phyloP scores from a whole-genome alignment of 305 asterid genomes.

The Fraxinus latifolia region DNA sequence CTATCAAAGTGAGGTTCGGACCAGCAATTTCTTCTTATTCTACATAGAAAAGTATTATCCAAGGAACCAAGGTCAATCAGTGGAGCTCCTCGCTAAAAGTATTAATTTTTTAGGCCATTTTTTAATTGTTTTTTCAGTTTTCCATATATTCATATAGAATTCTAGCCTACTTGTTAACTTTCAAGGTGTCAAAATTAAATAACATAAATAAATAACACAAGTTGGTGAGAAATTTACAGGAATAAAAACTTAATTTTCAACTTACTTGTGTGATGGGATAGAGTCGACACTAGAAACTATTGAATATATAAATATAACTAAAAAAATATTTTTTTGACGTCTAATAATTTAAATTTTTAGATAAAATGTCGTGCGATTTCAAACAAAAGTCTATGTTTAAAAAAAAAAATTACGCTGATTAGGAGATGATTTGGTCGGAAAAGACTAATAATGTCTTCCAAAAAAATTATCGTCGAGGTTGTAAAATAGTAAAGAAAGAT shows the following conservation, averaged over 20 bases:
- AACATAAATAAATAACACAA: conserved; percentile 29
- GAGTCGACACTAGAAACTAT: conserved; percentile 9
- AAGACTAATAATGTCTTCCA: background rate
- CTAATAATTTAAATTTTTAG: background rate
- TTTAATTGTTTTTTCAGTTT: conserved; percentile 28
- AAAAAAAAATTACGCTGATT: background rate
- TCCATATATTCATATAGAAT: conserved; percentile 16
- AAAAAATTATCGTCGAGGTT: background rate
- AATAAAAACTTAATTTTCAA: conserved; percentile 18
- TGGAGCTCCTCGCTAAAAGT: conserved; percentile 33
- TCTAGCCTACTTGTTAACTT: conserved; percentile 39
- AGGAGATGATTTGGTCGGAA: background rate
- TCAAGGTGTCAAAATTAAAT: conserved; percentile 41
- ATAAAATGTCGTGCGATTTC: conserved; percentile 6
- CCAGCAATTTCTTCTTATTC: conserved; percentile 34
- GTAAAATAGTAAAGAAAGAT: background rate
- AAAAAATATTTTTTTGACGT: background rate
- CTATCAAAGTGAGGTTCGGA: conserved; percentile 61
- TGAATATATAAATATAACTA: background rate
- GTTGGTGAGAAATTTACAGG: conserved; percentile 24
- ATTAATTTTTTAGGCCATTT: conserved; percentile 24
- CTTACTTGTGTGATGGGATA: conserved; percentile 20
- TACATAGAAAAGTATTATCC: conserved; percentile 25
- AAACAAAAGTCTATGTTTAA: background rate
- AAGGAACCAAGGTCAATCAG: conserved; percentile 62